phyloP scores from a whole-genome alignment of 106 monocot species.

The Ottelia alismoides region DNA sequence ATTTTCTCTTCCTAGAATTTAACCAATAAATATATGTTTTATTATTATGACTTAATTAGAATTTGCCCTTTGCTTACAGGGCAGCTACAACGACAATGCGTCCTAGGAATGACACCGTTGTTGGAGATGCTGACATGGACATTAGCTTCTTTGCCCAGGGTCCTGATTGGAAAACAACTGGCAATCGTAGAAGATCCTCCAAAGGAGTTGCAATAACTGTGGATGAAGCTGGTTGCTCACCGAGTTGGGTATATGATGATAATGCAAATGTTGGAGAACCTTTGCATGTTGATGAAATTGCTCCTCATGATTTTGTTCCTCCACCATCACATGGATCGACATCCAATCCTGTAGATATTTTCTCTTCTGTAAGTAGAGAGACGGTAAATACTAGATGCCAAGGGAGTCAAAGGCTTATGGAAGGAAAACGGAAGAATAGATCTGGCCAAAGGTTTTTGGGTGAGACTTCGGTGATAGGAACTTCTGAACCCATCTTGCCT shows the following conservation, averaged over 20 bases:
- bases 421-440: conserved; percentile 37
- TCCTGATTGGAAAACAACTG: conserved; percentile 15
- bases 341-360: neutral
- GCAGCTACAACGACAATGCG: too few species aligned
- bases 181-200: neutral
- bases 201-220: neutral
- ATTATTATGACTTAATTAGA: too few species aligned
- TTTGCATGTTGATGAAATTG: too few species aligned
- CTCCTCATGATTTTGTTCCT: too few species aligned
- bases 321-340: neutral
- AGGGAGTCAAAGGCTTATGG: conserved; percentile 12
- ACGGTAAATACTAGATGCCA: neutral
- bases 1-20: too few species aligned
- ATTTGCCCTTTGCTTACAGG: too few species aligned
- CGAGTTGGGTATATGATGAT: neutral
- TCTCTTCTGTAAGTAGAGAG: neutral
- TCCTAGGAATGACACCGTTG: too few species aligned
- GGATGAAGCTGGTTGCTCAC: neutral
- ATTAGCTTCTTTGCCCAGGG: conserved; percentile 1
- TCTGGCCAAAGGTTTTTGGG: conserved; percentile 10
- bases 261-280: too few species aligned
- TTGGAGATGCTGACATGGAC: too few species aligned
- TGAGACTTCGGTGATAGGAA: conserved; percentile 44
- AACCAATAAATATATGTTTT: too few species aligned
- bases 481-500: conserved; percentile 6